Conservation (phyloP, 306 rosid genomes). For the Prunus dulcis region DNA sequence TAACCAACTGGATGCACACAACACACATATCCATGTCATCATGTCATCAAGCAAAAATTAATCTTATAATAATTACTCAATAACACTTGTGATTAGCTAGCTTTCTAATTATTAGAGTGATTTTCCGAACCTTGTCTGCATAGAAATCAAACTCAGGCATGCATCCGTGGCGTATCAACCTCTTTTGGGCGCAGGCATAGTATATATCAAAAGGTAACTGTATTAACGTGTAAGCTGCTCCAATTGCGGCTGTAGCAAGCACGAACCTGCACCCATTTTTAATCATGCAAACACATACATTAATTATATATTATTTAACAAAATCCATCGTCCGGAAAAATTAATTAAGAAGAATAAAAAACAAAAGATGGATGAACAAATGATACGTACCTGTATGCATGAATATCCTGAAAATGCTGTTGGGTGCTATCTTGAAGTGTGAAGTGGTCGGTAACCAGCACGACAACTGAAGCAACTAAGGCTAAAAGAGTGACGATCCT, state of each 20-base stretch:
- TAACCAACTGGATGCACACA: slow-evolving; percentile 27
- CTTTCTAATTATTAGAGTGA: too few relatives aligned
- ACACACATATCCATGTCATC: neutral
- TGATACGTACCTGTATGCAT: slow-evolving; percentile 28
- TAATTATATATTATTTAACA: too few relatives aligned
- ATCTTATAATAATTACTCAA: too few relatives aligned
- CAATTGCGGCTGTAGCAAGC: slow-evolving; percentile 34
- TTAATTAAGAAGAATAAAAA: too few relatives aligned
- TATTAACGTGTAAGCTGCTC: slow-evolving; percentile 39
- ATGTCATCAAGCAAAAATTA: neutral
- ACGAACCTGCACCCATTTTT: slow-evolving; percentile 35
- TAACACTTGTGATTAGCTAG: too few relatives aligned
- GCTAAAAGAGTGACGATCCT: slow-evolving; percentile 47
- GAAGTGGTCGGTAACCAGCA: slow-evolving; percentile 32
- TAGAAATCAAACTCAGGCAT: slow-evolving; percentile 58
- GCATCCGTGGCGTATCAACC: slow-evolving; percentile 31
- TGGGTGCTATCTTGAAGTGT: slow-evolving; percentile 11
- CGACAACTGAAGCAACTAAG: slow-evolving; percentile 21
- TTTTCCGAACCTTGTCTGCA: slow-evolving; percentile 40
- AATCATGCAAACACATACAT: neutral
- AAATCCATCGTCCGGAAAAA: too few relatives aligned
- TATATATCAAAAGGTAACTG: slow-evolving; percentile 51
- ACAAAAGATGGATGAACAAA: neutral
- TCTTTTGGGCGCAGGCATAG: slow-evolving; percentile 33
- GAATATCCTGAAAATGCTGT: slow-evolving; percentile 29